A percentile compares a stretch with the other conserved stretches of the same genome.
Evolutionary conservation across 805 yeast genomes (phyloP).

Genomic region (Wickerhamiella vanderwaltii): DNA sequence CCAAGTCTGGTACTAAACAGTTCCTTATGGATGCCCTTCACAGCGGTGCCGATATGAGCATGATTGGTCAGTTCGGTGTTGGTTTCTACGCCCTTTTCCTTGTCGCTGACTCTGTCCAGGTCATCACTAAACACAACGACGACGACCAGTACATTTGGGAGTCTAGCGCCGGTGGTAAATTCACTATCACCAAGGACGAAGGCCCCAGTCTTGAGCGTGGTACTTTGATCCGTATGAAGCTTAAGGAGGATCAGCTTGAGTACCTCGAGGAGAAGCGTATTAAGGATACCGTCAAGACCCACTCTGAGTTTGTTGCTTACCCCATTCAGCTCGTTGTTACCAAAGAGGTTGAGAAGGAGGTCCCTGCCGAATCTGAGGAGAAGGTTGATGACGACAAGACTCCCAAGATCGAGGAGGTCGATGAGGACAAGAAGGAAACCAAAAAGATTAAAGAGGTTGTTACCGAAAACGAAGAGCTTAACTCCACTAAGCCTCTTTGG

Average conservation of each 20-base stretch:
- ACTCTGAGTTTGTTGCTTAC: conserved; percentile 97
- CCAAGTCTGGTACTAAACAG: conserved; percentile 98
- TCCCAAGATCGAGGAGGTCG: conserved; percentile 67
- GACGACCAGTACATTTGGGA: conserved; percentile 99
- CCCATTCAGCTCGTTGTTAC: conserved; percentile 97
- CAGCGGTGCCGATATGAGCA: conserved; percentile 98
- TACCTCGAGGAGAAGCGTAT: conserved; percentile 99
- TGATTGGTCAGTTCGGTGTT: conserved; percentile 99
- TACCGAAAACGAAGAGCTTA: conserved; percentile 93
- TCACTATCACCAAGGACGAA: conserved; percentile 78
- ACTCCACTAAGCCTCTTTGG: conserved; percentile 99
- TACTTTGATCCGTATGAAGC: conserved; percentile 85
- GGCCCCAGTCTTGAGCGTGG: conserved; percentile 90
- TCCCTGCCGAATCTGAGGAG: conserved; percentile 66
- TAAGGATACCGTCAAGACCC: conserved; percentile 98
- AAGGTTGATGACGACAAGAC: conserved; percentile 47
- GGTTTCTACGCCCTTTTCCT: conserved; percentile 99
- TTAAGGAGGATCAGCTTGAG: conserved; percentile 98
- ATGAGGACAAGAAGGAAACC: conserved; percentile 63
- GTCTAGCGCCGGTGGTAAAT: conserved; percentile 99
- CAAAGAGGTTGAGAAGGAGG: conserved; percentile 98
- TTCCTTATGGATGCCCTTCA: conserved; percentile 87
- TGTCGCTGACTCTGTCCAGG: conserved; percentile 98
- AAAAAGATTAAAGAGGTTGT: conserved; percentile 88
- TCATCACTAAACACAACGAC: conserved; percentile 94